Evolutionary conservation across 176 grass and related monocot genomes (phyloP).

Genomic region (Rhynchospora pubera): DNA sequence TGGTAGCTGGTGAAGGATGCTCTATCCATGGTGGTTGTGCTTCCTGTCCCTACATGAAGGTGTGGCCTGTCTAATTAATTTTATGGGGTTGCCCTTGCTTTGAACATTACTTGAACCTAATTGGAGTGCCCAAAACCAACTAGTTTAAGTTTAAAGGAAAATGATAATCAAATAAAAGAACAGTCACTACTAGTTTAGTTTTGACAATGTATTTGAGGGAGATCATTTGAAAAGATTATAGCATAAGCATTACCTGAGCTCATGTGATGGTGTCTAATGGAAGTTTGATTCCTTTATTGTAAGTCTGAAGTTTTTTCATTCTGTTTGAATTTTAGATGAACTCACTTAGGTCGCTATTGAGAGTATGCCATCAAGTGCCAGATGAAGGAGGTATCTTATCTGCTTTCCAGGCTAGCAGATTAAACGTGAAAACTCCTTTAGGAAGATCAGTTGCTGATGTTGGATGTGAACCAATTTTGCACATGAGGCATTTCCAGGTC

Average conservation of each 20-base stretch:
- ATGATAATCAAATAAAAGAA: too few relatives aligned
- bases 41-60: conserved; percentile 99
- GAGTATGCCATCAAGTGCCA: conserved; percentile 74
- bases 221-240: not conserved
- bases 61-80: conserved; percentile 22
- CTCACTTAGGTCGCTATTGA: conserved; percentile 59
- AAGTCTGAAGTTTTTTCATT: not conserved
- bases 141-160: not conserved
- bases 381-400: conserved; percentile 45
- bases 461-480: conserved; percentile 93
- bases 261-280: not conserved
- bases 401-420: conserved; percentile 58
- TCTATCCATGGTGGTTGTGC: conserved; percentile 96
- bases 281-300: not conserved
- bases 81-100: not conserved
- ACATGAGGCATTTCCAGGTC: conserved; percentile 98
- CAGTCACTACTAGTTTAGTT: not conserved
- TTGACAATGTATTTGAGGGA: not conserved
- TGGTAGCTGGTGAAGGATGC: conserved; percentile 76
- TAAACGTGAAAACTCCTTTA: conserved; percentile 66
- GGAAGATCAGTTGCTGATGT: conserved; percentile 84
- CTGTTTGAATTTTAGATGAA: conserved; percentile 69
- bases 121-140: not conserved
- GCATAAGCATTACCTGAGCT: not conserved
- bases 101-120: not conserved